Conservation (phyloP, 1,139 yeast species). For the Yamadazyma spencermartinsiae region DNA sequence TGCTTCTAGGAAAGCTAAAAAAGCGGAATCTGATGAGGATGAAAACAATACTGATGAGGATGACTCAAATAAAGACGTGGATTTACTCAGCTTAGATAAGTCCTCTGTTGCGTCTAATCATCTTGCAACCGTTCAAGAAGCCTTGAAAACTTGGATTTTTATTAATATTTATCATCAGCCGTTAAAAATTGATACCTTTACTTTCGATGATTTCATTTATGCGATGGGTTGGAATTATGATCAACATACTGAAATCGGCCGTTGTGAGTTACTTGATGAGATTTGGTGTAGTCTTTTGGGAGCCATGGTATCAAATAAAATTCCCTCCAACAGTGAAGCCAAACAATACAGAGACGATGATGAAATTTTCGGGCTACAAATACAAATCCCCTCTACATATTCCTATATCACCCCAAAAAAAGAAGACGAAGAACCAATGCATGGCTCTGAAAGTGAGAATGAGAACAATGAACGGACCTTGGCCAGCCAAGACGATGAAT, state of each 20-base stretch:
- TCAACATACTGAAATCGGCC: constrained; percentile 41
- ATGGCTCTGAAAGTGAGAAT: constrained; percentile 26
- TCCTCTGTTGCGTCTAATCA: constrained; percentile 9
- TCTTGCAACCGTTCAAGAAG: constrained; percentile 32
- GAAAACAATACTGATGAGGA: constrained; percentile 10
- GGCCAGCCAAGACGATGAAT: constrained; percentile 22
- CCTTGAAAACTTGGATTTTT: constrained; percentile 74
- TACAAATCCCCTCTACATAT: constrained; percentile 41
- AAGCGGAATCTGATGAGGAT: constrained; percentile 7
- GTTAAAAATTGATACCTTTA: constrained; percentile 65
- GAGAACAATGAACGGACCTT: constrained; percentile 22
- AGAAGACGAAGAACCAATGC: constrained; percentile 19
- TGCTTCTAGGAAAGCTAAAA: too few relatives aligned
- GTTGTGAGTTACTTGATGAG: constrained; percentile 65
- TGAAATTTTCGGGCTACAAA: constrained; percentile 35
- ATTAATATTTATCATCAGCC: constrained; percentile 69
- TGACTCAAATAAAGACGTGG: constrained; percentile 9
- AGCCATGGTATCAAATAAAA: constrained; percentile 41
- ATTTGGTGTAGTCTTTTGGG: constrained; percentile 66
- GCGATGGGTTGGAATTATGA: constrained; percentile 59
- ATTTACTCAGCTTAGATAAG: constrained; percentile 15
- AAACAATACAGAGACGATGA: constrained; percentile 28
- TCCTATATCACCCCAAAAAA: constrained; percentile 24
- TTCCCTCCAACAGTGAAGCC: constrained; percentile 26
- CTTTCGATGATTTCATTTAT: constrained; percentile 75